Percentiles rank a stretch among this genome's conserved stretches.
Conservation (phyloP, 257 asterid species). For the Petunia axillaris region DNA sequence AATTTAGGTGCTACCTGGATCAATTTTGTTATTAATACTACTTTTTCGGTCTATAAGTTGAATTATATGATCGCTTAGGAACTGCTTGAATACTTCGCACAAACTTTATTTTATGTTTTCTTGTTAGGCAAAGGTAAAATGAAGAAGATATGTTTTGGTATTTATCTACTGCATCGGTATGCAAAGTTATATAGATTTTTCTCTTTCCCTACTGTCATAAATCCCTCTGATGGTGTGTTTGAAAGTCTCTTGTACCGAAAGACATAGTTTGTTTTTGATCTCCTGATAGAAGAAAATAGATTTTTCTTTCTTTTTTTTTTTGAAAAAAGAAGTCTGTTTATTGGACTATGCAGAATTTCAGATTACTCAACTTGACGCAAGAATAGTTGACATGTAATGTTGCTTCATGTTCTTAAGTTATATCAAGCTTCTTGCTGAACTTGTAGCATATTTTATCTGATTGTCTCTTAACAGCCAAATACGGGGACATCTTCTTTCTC, state of each 20-base stretch:
- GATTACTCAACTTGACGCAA: neutral
- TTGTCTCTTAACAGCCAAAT: constrained; percentile 28
- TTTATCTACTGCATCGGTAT: neutral
- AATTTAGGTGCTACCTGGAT: neutral
- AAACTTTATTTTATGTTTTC: neutral
- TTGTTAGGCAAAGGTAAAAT: neutral
- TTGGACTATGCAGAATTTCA: neutral
- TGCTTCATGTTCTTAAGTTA: neutral
- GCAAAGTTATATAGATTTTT: neutral
- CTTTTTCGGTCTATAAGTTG: neutral
- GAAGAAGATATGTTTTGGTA: neutral
- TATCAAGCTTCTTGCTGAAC: neutral
- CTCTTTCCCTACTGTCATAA: neutral
- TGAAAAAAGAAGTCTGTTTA: neutral
- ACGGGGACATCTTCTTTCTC: constrained; percentile 37
- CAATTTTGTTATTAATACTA: neutral
- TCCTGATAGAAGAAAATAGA: neutral
- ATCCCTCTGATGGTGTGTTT: neutral
- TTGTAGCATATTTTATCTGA: neutral
- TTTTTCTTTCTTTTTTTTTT: neutral
- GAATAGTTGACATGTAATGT: neutral
- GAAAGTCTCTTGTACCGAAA: neutral
- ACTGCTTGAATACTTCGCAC: neutral
- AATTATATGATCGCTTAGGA: neutral
- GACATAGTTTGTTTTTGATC: constrained; percentile 1